Percentiles rank a stretch among this genome's conserved stretches.
Evolutionary conservation across 345 rosid genomes (phyloP).

Genomic region (Luvunga scandens): DNA sequence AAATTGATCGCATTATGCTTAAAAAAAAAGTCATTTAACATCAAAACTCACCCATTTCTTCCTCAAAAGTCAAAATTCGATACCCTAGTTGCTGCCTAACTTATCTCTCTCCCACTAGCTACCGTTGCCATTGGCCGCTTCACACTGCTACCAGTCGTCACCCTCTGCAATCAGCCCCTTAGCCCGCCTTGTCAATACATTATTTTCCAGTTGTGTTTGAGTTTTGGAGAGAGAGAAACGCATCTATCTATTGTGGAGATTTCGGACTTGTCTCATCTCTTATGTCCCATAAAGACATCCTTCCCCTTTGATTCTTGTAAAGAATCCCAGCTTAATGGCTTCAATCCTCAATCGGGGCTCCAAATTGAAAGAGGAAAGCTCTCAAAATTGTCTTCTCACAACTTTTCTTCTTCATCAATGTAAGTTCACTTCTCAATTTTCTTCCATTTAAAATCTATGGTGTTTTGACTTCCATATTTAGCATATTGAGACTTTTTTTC

Average conservation of each 20-base stretch:
- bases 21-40: too few relatives aligned
- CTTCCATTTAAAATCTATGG: neutral
- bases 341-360: slow-evolving; percentile 97
- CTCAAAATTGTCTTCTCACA: slow-evolving; percentile 45
- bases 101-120: too few relatives aligned
- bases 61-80: too few relatives aligned
- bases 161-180: too few relatives aligned
- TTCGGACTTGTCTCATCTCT: slow-evolving; percentile 80
- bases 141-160: too few relatives aligned
- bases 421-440: slow-evolving; percentile 33
- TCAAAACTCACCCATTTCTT: too few relatives aligned
- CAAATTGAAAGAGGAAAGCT: slow-evolving; percentile 87
- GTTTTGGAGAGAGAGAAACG: slow-evolving; percentile 28
- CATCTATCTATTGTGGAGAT: slow-evolving; percentile 82
- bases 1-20: too few relatives aligned
- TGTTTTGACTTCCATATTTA: neutral
- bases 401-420: slow-evolving; percentile 60
- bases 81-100: too few relatives aligned
- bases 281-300: slow-evolving; percentile 86
- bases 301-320: slow-evolving; percentile 78
- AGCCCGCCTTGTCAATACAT: neutral
- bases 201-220: slow-evolving; percentile 12
- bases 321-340: slow-evolving; percentile 70
- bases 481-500: slow-evolving; percentile 9
- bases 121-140: too few relatives aligned